Conservation (phyloP, 1,284 basidiomycete species). For the Waitea zeae region DNA sequence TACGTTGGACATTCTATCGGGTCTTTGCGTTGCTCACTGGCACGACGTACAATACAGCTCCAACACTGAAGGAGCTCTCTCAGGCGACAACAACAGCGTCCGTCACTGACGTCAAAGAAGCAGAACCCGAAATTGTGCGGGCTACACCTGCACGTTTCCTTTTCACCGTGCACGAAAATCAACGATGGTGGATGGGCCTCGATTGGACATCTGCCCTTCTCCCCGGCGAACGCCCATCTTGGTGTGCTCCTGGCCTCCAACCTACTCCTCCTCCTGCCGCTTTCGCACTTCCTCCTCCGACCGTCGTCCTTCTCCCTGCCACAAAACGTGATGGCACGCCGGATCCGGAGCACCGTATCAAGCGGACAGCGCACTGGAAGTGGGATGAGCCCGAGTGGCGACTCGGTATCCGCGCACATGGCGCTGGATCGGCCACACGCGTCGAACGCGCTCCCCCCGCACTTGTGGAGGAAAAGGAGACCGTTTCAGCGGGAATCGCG, state of each 20-base stretch:
- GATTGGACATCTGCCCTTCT: conserved; percentile 91
- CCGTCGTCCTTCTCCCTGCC: conserved; percentile 34
- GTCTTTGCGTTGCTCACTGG: conserved; percentile 33
- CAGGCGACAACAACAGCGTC: background rate
- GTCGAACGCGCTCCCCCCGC: conserved; percentile 41
- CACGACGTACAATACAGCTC: too few species aligned
- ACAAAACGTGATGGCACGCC: conserved; percentile 8
- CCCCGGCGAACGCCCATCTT: conserved; percentile 80
- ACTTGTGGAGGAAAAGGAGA: conserved; percentile 17
- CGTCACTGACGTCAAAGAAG: conserved; percentile 1
- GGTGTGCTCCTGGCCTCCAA: conserved; percentile 41
- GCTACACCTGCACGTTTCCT: conserved; percentile 39
- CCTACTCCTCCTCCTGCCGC: conserved; percentile 48
- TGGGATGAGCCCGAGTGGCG: conserved; percentile 86
- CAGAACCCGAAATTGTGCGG: background rate
- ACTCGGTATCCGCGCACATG: conserved; percentile 46
- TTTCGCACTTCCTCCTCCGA: conserved; percentile 35
- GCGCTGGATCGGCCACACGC: conserved; percentile 21
- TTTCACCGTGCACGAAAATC: conserved; percentile 86
- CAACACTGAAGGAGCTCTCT: conserved; percentile 10
- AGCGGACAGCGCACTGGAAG: conserved; percentile 62
- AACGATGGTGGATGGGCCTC: conserved; percentile 85
- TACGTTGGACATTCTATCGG: conserved; percentile 39
- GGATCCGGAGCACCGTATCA: conserved; percentile 26
- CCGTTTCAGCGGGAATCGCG: conserved; percentile 7